Evolutionary conservation across 192 early-diverging fungal species (phyloP).

Genomic region (Coemansia interrupta): DNA sequence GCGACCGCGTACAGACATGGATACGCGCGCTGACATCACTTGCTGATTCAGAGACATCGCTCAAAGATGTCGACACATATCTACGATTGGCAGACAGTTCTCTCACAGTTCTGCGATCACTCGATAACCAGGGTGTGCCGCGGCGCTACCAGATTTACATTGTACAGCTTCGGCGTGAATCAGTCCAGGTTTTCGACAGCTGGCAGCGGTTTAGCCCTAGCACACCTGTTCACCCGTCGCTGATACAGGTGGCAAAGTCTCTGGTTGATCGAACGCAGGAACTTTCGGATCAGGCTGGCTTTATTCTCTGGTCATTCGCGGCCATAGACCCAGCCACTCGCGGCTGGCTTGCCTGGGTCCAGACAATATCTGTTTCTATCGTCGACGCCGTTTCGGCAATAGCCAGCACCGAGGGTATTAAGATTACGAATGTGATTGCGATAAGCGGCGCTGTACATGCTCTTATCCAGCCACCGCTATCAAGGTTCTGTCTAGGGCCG

Average conservation of each 20-base stretch:
- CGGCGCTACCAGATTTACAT: conserved; percentile 29
- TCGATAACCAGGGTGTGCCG: conserved; percentile 17
- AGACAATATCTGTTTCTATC: background rate
- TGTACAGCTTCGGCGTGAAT: conserved; percentile 33
- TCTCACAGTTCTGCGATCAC: conserved; percentile 12
- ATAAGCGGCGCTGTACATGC: background rate
- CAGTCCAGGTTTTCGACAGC: conserved; percentile 13
- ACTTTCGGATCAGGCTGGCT: conserved; percentile 16
- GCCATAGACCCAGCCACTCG: conserved; percentile 17
- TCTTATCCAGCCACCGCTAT: background rate
- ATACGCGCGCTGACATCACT: conserved; percentile 15
- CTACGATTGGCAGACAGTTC: conserved; percentile 10
- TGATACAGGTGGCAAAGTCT: conserved; percentile 5
- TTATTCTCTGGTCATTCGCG: conserved; percentile 12
- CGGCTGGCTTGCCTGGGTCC: conserved; percentile 21
- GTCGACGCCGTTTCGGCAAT: background rate
- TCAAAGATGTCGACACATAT: conserved; percentile 11
- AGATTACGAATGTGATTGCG: background rate
- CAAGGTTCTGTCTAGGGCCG: conserved; percentile 14
- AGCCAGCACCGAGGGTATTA: background rate
- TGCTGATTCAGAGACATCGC: conserved; percentile 27
- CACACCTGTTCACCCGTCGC: conserved; percentile 9
- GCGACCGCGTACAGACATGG: conserved; percentile 18
- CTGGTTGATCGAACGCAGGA: conserved; percentile 10
- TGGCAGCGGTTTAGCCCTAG: conserved; percentile 5